Conservation (phyloP, 2,329 filamentous ascomycete genomes). For the Colletotrichum musae region DNA sequence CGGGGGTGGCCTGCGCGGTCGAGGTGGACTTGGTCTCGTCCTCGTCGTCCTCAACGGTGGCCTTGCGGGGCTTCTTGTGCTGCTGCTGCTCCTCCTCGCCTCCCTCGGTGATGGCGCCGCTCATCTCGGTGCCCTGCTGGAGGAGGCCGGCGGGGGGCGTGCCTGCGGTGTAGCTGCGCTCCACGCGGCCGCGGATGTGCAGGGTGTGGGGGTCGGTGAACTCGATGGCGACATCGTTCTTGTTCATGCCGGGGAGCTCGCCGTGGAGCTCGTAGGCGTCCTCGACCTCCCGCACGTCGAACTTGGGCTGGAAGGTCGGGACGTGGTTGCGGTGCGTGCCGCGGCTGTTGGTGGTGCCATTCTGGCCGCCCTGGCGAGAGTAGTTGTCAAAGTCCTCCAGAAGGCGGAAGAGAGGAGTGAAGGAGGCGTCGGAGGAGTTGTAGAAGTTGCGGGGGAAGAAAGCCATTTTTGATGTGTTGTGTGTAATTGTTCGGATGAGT, state of each 20-base stretch:
- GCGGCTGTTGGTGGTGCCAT: slow-evolving; percentile 43
- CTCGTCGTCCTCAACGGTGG: slow-evolving; percentile 74
- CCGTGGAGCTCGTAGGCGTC: slow-evolving; percentile 82
- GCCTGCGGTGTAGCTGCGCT: slow-evolving; percentile 73
- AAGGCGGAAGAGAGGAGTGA: slow-evolving; percentile 74
- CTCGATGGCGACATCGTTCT: slow-evolving; percentile 82
- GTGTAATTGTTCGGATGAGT: neutral
- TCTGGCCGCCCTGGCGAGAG: slow-evolving; percentile 53
- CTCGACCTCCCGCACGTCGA: slow-evolving; percentile 81
- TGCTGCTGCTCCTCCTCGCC: slow-evolving; percentile 44
- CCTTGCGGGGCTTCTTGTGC: slow-evolving; percentile 59
- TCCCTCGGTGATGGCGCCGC: slow-evolving; percentile 57
- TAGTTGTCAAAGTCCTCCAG: slow-evolving; percentile 76
- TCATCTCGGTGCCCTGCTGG: slow-evolving; percentile 55
- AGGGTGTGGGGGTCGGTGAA: slow-evolving; percentile 84
- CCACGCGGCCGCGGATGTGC: slow-evolving; percentile 77
- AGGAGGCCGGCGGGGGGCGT: slow-evolving; percentile 64
- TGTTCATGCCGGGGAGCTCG: slow-evolving; percentile 82
- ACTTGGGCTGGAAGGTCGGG: slow-evolving; percentile 79
- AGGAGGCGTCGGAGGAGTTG: slow-evolving; percentile 62
- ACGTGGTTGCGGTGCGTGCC: slow-evolving; percentile 48
- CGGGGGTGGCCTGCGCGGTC: slow-evolving; percentile 44
- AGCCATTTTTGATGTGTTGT: slow-evolving; percentile 65
- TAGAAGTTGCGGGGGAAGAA: slow-evolving; percentile 70
- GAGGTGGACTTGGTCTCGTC: slow-evolving; percentile 43